A percentile compares a stretch with the other conserved stretches of the same genome.
Conservation (phyloP, 2,329 filamentous ascomycete species). For the Hypoxylon sp. region DNA sequence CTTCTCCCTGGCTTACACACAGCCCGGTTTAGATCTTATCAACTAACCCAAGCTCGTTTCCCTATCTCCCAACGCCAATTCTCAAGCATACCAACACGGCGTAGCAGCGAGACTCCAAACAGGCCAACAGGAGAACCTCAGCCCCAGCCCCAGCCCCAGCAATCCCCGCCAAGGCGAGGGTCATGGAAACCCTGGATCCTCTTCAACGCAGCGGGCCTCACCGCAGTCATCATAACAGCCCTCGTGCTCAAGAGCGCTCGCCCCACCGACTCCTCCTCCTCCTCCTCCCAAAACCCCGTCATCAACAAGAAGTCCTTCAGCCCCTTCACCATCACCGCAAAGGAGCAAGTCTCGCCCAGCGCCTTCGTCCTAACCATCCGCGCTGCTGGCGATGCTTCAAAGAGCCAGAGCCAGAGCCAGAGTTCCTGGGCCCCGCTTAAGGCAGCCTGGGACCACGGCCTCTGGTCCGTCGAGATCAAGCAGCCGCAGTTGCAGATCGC, state of each 20-base stretch:
- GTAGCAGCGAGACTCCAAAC: conserved; percentile 7
- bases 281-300: conserved; percentile 28
- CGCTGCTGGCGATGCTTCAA: conserved; percentile 37
- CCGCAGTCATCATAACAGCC: conserved; percentile 15
- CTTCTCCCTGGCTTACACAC: conserved; percentile 23
- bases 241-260: conserved; percentile 27
- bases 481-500: conserved; percentile 95
- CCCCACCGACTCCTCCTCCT: not conserved
- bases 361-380: conserved; percentile 78
- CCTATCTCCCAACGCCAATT: conserved; percentile 3
- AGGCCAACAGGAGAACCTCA: not conserved
- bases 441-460: conserved; percentile 71
- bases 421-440: conserved; percentile 43
- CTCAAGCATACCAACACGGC: conserved; percentile 5
- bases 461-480: conserved; percentile 94
- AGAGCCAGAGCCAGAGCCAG: conserved; percentile 45
- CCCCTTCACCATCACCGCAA: conserved; percentile 74
- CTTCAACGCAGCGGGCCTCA: conserved; percentile 37
- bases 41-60: not conserved
- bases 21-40: conserved; percentile 5
- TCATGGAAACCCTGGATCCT: conserved; percentile 19
- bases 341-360: conserved; percentile 75
- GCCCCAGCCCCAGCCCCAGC: not conserved
- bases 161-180: not conserved
- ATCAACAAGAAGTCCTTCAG: conserved; percentile 74